These are phyloP conservation scores for Colletotrichum cordylinicola DNA, from an alignment of 2,329 filamentous ascomycete species.

Conservation along the genomic window DNA sequence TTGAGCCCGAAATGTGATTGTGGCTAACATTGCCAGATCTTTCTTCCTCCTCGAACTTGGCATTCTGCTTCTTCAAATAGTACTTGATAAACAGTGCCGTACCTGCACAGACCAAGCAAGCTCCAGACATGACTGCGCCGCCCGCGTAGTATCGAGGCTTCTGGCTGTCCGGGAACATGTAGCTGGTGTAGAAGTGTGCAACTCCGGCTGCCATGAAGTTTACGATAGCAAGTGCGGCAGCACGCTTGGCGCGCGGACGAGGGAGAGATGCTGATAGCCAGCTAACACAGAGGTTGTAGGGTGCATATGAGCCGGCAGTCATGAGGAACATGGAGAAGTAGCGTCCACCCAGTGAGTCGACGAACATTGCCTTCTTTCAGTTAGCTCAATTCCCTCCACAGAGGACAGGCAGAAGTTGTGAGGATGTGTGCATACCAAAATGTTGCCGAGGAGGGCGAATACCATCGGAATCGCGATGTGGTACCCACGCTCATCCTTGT, in stretches of 20 bases:
- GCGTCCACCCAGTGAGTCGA: constrained; percentile 12
- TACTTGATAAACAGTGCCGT: constrained; percentile 33
- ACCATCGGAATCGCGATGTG: constrained; percentile 59
- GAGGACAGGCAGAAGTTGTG: rapidly evolving
- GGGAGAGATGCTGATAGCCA: constrained; percentile 30
- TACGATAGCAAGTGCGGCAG: constrained; percentile 37
- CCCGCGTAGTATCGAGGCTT: constrained; percentile 35
- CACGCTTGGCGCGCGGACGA: constrained; percentile 40
- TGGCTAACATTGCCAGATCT: constrained; percentile 1
- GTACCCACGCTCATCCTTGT: constrained; percentile 64
- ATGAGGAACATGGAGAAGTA: constrained; percentile 29
- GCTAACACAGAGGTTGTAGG: constrained; percentile 40
- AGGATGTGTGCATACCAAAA: not conserved
- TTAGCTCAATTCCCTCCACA: not conserved
- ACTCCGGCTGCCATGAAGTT: constrained; percentile 33
- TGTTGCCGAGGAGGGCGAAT: constrained; percentile 42
- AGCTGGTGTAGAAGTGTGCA: constrained; percentile 33
- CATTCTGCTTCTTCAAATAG: constrained; percentile 28
- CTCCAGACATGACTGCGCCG: constrained; percentile 29
- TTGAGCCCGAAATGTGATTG: not conserved
- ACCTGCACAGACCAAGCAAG: constrained; percentile 27
- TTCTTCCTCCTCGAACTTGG: constrained; percentile 27
- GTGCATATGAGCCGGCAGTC: constrained; percentile 35
- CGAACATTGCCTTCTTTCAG: not conserved
- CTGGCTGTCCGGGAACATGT: constrained; percentile 35